Percentiles rank a stretch among this genome's conserved stretches.
phyloP scores from a whole-genome alignment of 345 rosid species.

The thale cress (Arabidopsis thaliana) region TAIR10.1 NC_003071.7:16564501-16565000 shows the following conservation, averaged over 20 bases:
- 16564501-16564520: background rate
- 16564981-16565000: constrained; percentile 13
- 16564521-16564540: constrained; percentile 25
- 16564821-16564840: constrained; percentile 39
- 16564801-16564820: constrained; percentile 30
- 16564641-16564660: constrained; percentile 41
- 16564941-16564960: constrained; percentile 20
- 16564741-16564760: constrained; percentile 45
- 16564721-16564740: constrained; percentile 48
- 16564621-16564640: constrained; percentile 19
- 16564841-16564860: constrained; percentile 33
- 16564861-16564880: constrained; percentile 23
- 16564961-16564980: constrained; percentile 17
- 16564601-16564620: constrained; percentile 3
- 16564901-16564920: constrained; percentile 27
- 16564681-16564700: constrained; percentile 25
- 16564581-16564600: background rate
- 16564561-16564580: too few species aligned
- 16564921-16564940: constrained; percentile 25
- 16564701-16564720: constrained; percentile 32
- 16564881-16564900: constrained; percentile 26
- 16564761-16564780: constrained; percentile 32
- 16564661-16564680: constrained; percentile 24
- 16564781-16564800: constrained; percentile 47
- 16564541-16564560: background rate